Evolutionary conservation across 2,329 filamentous ascomycete species (phyloP), one percentile per base, ranked within the genome.

Genomic region (Fusarium palustre): DNA sequence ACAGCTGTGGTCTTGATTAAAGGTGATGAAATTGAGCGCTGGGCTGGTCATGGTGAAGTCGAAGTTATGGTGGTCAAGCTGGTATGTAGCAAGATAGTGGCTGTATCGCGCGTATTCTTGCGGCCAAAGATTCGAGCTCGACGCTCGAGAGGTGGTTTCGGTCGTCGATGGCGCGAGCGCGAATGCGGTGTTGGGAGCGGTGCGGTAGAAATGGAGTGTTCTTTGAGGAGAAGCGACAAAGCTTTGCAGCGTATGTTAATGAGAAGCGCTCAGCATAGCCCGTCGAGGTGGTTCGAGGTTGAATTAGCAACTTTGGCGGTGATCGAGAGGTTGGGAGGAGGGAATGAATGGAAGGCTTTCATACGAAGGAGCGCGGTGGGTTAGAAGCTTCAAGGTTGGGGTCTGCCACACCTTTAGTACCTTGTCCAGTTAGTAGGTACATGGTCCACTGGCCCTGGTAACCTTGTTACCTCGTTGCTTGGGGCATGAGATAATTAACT

Each of bases 1-100:
- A 81, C 95, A 95, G 86, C 92, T 97, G 84, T 97, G 94, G 85
- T 99, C 96, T 85, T 99, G 96, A 82, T 99, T 99, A 82, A 98
- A 99, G 42, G 95, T 97, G 76, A 99, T 93, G 82, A 97, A 99
- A 82, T 99, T 99, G 84, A 98, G 93, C 49, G 89, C 83, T 79
- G 91, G 90, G 69, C 78, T 86, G 69, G 90, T 82, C 90, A 93
- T 93, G 64, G 73, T 83, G 76, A 38, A 22, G 31, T 42, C 16
- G 30, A 61, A 25, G 39, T 30, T 45, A 22, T 13, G n/a, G 4
- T 7, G 36, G 30, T 56, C 54, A 42, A 42, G 31, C 31, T 22
- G 34, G 18, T 24, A 59, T 38, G 16, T 34, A 31, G 42, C 30
- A 33, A 45, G 18, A 28, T 8, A 20, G 12, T 18, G 25, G 25